phyloP scores from a whole-genome alignment of 345 rosid genomes.

The Pseudoturritis turrita region DNA sequence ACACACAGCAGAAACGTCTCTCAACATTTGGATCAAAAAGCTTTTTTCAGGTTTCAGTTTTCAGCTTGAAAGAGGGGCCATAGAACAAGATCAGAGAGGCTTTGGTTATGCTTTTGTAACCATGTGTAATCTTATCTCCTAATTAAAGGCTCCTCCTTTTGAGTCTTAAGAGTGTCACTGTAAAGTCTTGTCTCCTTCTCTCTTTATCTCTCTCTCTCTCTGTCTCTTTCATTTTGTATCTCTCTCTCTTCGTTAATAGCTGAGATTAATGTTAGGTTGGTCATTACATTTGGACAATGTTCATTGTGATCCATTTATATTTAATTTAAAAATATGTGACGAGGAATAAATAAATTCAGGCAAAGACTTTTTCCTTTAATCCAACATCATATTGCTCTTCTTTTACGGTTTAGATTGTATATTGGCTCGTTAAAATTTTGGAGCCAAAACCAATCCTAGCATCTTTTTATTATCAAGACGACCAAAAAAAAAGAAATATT shows the following conservation, averaged over 20 bases:
- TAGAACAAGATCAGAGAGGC: background rate
- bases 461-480: too few relatives aligned
- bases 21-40: background rate
- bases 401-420: too few relatives aligned
- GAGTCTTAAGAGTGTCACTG: conserved; percentile 7
- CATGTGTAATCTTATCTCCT: conserved; percentile 4
- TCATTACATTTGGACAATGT: conserved; percentile 12
- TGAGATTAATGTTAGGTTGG: conserved; percentile 25
- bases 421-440: too few relatives aligned
- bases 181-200: conserved; percentile 5
- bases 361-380: conserved; percentile 3
- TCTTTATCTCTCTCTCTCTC: background rate
- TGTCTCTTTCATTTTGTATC: background rate
- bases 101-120: conserved; percentile 9
- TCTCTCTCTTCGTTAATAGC: conserved; percentile 16
- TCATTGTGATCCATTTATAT: conserved; percentile 24
- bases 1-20: background rate
- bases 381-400: background rate
- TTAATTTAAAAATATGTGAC: background rate
- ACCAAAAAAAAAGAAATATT: too few relatives aligned
- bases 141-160: background rate
- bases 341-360: conserved; percentile 4
- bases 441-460: too few relatives aligned
- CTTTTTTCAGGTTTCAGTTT: background rate
- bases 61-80: background rate